Percentiles rank a stretch among this genome's conserved stretches.
Conservation (phyloP, 1,139 yeast species). For the Debaryomycetaceae sp. region DNA sequence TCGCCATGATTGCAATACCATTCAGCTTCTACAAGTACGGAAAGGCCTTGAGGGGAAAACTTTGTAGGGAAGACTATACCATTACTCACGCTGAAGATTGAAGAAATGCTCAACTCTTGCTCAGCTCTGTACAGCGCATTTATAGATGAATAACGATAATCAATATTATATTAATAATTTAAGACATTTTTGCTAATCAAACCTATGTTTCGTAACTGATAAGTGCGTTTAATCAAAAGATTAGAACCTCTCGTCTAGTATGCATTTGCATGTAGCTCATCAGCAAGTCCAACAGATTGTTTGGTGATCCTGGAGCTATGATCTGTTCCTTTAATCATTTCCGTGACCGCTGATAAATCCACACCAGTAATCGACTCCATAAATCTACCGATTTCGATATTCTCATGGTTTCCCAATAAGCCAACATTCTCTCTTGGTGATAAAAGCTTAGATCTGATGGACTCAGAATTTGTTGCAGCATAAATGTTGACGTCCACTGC, state of each 20-base stretch:
- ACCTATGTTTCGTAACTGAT: no score
- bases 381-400: slow-evolving; percentile 74
- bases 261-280: neutral
- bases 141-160: neutral
- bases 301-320: slow-evolving; percentile 29
- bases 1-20: slow-evolving; percentile 83
- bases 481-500: slow-evolving; percentile 88
- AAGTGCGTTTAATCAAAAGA: no score
- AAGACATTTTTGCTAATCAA: no score
- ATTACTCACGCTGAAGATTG: slow-evolving; percentile 2
- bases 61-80: slow-evolving; percentile 65
- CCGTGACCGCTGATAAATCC: slow-evolving; percentile 50
- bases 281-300: neutral
- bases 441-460: slow-evolving; percentile 33
- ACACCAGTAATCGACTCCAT: slow-evolving; percentile 59
- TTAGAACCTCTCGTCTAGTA: neutral
- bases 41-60: slow-evolving; percentile 54
- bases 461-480: slow-evolving; percentile 57
- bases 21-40: slow-evolving; percentile 75
- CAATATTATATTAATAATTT: neutral
- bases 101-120: slow-evolving; percentile 2
- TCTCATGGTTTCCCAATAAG: slow-evolving; percentile 77
- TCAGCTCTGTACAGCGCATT: neutral
- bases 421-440: slow-evolving; percentile 32
- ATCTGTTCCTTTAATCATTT: slow-evolving; percentile 39